These are phyloP conservation scores for Boletus edulis DNA, from an alignment of 768 basidiomycete species.

Conservation along the genomic window DNA sequence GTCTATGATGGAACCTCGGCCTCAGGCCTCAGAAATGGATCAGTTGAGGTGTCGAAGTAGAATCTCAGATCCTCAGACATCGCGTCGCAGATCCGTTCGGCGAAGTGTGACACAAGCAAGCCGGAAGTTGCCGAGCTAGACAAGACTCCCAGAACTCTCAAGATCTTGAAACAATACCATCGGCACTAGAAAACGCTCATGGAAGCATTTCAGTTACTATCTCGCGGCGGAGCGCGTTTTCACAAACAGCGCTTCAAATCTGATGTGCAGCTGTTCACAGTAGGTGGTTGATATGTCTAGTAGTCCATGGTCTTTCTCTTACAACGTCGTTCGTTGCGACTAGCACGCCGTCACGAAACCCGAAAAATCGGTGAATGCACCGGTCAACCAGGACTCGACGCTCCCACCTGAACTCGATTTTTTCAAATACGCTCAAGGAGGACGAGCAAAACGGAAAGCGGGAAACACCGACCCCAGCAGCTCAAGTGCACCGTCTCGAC, in stretches of 20 bases:
- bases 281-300: slow-evolving; percentile 27
- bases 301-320: neutral
- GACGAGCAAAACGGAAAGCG: slow-evolving; percentile 51
- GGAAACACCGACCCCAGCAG: slow-evolving; percentile 14
- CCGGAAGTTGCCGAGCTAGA: slow-evolving; percentile 14
- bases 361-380: slow-evolving; percentile 22
- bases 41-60: too few species aligned
- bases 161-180: neutral
- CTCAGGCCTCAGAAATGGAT: too few species aligned
- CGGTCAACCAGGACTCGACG: slow-evolving; percentile 37
- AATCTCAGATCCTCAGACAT: too few species aligned
- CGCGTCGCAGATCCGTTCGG: too few species aligned
- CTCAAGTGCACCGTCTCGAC: slow-evolving; percentile 9
- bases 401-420: slow-evolving; percentile 85
- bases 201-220: slow-evolving; percentile 90
- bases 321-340: neutral
- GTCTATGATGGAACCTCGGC: too few species aligned
- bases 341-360: slow-evolving; percentile 26
- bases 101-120: too few species aligned
- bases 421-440: slow-evolving; percentile 78
- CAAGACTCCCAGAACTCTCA: too few species aligned
- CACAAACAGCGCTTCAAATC: slow-evolving; percentile 70
- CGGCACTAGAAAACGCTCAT: slow-evolving; percentile 33
- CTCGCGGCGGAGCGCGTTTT: slow-evolving; percentile 81
- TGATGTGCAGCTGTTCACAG: slow-evolving; percentile 72